Conservation (phyloP, 139 green algal genomes). For the Zygnema cylindricum region DNA sequence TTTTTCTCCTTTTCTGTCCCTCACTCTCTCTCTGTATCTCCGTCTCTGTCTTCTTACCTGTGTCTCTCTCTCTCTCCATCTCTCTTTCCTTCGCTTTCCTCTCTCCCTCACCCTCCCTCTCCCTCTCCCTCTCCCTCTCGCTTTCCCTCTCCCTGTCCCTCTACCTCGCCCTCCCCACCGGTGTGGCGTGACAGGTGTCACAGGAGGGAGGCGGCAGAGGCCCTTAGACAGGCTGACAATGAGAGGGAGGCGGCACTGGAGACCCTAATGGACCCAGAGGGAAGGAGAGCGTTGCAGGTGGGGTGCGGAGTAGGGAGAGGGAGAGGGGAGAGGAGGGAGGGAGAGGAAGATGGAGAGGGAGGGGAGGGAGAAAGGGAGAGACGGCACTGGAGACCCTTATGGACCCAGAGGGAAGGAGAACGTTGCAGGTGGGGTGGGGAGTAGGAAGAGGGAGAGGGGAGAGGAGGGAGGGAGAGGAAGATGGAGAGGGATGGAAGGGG, state of each 20-base stretch:
- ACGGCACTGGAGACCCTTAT: conserved; percentile 8
- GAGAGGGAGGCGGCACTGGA: conserved; percentile 17
- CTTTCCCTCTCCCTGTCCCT: too few species aligned
- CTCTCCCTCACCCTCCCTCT: too few species aligned
- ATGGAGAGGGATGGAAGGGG: conserved; percentile 28
- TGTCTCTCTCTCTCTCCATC: too few species aligned
- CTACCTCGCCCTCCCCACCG: neutral
- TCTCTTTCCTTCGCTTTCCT: too few species aligned
- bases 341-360: conserved; percentile 21
- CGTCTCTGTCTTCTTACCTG: too few species aligned
- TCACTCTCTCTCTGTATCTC: too few species aligned
- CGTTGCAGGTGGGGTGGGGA: neutral
- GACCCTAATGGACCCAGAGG: conserved; percentile 13
- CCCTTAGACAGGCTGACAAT: conserved; percentile 17
- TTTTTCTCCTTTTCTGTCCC: too few species aligned
- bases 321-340: neutral
- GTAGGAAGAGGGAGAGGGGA: neutral
- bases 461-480: conserved; percentile 18
- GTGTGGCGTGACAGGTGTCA: neutral
- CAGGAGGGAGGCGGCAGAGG: conserved; percentile 12
- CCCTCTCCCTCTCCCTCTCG: too few species aligned
- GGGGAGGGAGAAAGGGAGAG: conserved; percentile 46
- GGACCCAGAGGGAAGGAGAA: conserved; percentile 22
- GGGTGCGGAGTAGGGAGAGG: conserved; percentile 9
- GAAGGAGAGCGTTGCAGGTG: conserved; percentile 22